Conservation (phyloP, 129 eudicot species). For the Flaveria brownii region DNA sequence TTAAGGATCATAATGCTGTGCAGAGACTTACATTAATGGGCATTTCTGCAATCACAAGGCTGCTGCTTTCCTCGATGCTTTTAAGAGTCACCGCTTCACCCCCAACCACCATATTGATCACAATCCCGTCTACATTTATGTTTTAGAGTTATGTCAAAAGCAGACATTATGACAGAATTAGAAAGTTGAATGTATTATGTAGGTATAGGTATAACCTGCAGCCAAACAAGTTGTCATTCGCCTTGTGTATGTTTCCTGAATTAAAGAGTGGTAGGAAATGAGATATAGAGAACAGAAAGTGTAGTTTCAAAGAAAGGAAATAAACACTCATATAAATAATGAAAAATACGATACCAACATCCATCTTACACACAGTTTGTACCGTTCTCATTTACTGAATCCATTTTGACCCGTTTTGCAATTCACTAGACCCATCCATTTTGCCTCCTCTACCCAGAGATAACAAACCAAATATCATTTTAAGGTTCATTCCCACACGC, state of each 20-base stretch:
- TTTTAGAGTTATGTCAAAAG: neutral
- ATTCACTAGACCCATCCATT: neutral
- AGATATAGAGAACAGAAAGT: conserved; percentile 8
- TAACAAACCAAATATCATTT: neutral
- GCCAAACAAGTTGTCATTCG: conserved; percentile 92
- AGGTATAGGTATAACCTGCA: conserved; percentile 56
- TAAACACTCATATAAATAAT: neutral
- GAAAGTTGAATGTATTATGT: neutral
- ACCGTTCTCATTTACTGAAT: neutral
- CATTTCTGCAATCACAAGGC: conserved; percentile 85
- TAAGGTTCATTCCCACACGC: neutral
- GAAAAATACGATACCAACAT: neutral
- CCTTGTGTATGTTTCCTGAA: conserved; percentile 84
- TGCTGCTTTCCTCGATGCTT: conserved; percentile 83
- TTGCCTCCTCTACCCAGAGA: neutral
- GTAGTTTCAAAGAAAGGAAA: neutral
- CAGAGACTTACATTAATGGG: conserved; percentile 74
- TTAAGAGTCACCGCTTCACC: conserved; percentile 93
- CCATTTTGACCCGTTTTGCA: neutral
- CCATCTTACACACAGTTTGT: no score
- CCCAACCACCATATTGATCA: conserved; percentile 96
- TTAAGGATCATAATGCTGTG: conserved; percentile 12
- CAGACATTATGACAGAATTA: neutral
- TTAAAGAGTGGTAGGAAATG: conserved; percentile 8
- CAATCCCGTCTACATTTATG: conserved; percentile 72